Evolutionary conservation across 2,329 filamentous ascomycete species (phyloP), one percentile per base, ranked within the genome.

Genomic region (Xylariaceae sp.): DNA sequence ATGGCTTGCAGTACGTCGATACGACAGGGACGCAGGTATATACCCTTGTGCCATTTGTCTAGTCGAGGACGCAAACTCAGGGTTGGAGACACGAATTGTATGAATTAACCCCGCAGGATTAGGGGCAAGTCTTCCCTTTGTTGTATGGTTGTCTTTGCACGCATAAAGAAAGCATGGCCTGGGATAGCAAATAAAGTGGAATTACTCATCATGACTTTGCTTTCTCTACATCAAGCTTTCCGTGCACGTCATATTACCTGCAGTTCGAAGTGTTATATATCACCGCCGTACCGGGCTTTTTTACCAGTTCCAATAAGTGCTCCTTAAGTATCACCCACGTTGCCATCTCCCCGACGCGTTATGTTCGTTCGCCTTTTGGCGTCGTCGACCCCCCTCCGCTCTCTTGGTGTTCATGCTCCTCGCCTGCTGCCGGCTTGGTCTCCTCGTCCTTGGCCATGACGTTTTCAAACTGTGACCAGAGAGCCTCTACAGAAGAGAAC

Each of bases 401-500:
- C n/a, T 63, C 69, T 16, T 71, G 62, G 2, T 70, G 67, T 46
- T 61, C 62, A 47, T 61, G 67, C 37, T 62, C 68, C 34, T 71
- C 65, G n/a, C 71, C 73, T 14, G 69, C 68, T 17, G 48, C 63
- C 9, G 33, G 21, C n/a, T 52, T 55, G 4, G 49, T 47, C 43
- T 76, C 78, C 2, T 77, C 76, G 53, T 89, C 83, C 69, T 89
- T 91, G 7, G 86, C 91, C 93, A 97, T 98, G 67, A 98, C 93
- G 65, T 88, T 90, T 77, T 99, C 95, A 71, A 99, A 98, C 69
- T 96, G 92, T 34, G 91, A 96, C 95, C 95, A 99, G 14, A 99
- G 82, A 26, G 92, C 92, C 75, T 99, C 95, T 39, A 99, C 95
- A 3, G 92, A 93, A n/a, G 90, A 88, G 76, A 99, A 97, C 71